These are phyloP conservation scores for Ogataea glucozyma DNA, from an alignment of 805 yeast genomes.

Conservation along the genomic window DNA sequence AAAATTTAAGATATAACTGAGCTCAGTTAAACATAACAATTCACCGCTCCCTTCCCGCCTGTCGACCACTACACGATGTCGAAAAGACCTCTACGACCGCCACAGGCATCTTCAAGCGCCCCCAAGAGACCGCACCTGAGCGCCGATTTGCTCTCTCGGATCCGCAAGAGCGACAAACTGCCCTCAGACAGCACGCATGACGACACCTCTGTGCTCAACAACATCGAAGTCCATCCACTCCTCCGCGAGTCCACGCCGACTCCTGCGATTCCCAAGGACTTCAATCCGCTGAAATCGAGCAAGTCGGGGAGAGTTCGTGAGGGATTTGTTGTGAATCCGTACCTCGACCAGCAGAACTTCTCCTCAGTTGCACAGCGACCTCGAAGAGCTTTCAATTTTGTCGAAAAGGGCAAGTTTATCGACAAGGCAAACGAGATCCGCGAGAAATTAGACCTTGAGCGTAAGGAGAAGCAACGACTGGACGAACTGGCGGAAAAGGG, in stretches of 20 bases:
- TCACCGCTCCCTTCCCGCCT: too few relatives aligned
- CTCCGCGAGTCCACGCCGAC: conserved; percentile 20
- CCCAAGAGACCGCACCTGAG: conserved; percentile 4
- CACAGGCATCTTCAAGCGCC: background rate
- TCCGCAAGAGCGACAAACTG: conserved; percentile 6
- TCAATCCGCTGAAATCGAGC: conserved; percentile 26
- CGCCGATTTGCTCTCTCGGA: conserved; percentile 8
- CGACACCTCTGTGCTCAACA: conserved; percentile 17
- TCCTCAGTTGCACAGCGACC: conserved; percentile 21
- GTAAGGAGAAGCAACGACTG: conserved; percentile 35
- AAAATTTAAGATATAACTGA: too few relatives aligned
- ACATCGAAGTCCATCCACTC: conserved; percentile 35
- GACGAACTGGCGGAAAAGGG: conserved; percentile 40
- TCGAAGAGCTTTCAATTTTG: conserved; percentile 49
- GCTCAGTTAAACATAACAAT: too few relatives aligned
- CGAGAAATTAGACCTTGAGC: conserved; percentile 38
- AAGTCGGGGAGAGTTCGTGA: conserved; percentile 24
- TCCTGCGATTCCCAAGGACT: conserved; percentile 16
- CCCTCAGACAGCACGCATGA: too few relatives aligned
- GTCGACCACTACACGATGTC: background rate
- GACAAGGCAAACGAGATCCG: conserved; percentile 54
- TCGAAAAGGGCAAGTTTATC: conserved; percentile 64
- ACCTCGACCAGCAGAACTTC: conserved; percentile 33
- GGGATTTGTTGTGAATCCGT: conserved; percentile 37
- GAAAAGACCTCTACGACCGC: background rate